Evolutionary conservation across 257 asterid genomes (phyloP).

Genomic region (Rehmannia glutinosa): DNA sequence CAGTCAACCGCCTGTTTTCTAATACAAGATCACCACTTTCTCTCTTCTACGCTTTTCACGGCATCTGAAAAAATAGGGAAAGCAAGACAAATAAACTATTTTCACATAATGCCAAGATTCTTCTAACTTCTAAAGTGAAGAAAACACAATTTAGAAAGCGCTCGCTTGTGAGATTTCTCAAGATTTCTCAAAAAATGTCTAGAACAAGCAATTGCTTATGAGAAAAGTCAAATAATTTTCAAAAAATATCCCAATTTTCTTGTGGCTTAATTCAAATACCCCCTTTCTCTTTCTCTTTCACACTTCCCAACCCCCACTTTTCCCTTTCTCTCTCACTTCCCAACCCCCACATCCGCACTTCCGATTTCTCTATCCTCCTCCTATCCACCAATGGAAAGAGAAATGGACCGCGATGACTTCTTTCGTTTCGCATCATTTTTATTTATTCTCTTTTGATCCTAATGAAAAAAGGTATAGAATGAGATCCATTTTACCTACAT

Average conservation of each 20-base stretch:
- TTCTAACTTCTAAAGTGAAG: slow-evolving; percentile 3
- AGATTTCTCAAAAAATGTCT: not conserved
- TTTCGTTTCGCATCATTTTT: no score
- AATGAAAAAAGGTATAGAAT: not conserved
- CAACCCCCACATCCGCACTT: no score
- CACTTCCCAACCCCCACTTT: no score
- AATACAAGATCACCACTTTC: slow-evolving; percentile 13
- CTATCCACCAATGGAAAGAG: no score
- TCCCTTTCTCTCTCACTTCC: no score
- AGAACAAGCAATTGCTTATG: not conserved
- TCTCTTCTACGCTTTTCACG: slow-evolving; percentile 36
- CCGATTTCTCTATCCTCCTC: no score
- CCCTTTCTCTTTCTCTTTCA: no score
- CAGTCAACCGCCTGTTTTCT: slow-evolving; percentile 27
- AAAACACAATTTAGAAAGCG: not conserved
- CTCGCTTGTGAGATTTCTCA: not conserved
- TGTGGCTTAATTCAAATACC: not conserved
- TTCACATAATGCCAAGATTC: not conserved
- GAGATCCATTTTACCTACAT: not conserved
- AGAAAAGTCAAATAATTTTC: not conserved
- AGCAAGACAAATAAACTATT: not conserved
- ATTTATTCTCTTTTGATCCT: no score
- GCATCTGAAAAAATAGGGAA: slow-evolving; percentile 23
- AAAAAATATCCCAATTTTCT: not conserved
- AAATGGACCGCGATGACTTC: no score